phyloP scores from a whole-genome alignment of 495 filamentous ascomycete genomes.

The Pseudotulostoma volvatum region DNA sequence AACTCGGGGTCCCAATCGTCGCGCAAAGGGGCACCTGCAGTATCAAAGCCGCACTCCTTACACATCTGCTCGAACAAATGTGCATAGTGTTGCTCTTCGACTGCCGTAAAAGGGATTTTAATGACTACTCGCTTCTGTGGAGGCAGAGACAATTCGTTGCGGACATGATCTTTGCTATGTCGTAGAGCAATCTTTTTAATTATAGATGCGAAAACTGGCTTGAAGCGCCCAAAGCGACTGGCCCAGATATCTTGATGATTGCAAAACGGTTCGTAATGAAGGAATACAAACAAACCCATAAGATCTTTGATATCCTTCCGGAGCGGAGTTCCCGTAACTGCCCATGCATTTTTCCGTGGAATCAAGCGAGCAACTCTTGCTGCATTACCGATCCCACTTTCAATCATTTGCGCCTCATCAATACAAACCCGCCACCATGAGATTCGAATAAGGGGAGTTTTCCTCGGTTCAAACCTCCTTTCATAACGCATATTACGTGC shows the following conservation, averaged over 20 bases:
- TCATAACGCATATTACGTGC: constrained; percentile 47
- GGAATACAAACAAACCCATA: constrained; percentile 60
- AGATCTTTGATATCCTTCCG: constrained; percentile 55
- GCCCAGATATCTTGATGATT: constrained; percentile 47
- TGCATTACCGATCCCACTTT: constrained; percentile 69
- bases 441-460: constrained; percentile 60
- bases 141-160: constrained; percentile 49
- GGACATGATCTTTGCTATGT: constrained; percentile 68
- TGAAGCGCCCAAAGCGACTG: constrained; percentile 39
- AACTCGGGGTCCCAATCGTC: constrained; percentile 49
- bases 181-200: constrained; percentile 57
- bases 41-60: constrained; percentile 45
- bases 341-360: constrained; percentile 77
- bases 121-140: constrained; percentile 73
- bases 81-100: constrained; percentile 79
- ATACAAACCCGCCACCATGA: constrained; percentile 88
- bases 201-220: constrained; percentile 43
- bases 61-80: constrained; percentile 59
- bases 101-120: constrained; percentile 68
- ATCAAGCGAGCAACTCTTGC: constrained; percentile 65
- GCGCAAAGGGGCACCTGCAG: constrained; percentile 40
- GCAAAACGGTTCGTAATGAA: constrained; percentile 62
- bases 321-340: constrained; percentile 81
- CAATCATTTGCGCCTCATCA: constrained; percentile 93
- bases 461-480: constrained; percentile 47